Base-by-base conservation (phyloP, 2,329 filamentous ascomycete genomes). In the Beauveria brongniartii region DNA sequence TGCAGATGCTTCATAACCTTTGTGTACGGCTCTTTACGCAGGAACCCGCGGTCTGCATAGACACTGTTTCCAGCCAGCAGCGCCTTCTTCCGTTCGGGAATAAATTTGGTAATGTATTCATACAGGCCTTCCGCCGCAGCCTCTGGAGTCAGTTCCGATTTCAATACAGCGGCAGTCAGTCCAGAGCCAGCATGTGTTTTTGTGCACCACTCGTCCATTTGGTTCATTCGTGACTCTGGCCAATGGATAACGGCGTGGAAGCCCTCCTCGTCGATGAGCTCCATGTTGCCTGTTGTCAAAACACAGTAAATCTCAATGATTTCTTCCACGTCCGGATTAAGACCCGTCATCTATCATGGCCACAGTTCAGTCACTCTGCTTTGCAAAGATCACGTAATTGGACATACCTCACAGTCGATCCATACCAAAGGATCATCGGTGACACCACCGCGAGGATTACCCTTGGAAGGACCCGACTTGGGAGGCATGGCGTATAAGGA, bases 231-330 rank as follows among this genome's bases (percentile, higher is more conserved):
- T 59, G 84, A 78, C 68, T 86, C 79, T 1, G 85, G 79, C 68
- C 90, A 90, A 71, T 93, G 88, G 62, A 99, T 82, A 51, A 93
- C 80, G 30, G 83, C 83, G 69, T 95, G 90, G 80, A 89, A 96
- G 66, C 93, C 93, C 37, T 80, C 73, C 26, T 85, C 77, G 63
- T 96, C 91, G 28, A 96, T 75, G 40, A 95, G 73, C 61, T 90
- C 82, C 22, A 99, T 83, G 63, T 91, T 79, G 58, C 85, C 82
- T 66, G 92, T 89, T 8, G 94, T 99, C 71, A 99, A 84, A 74
- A 95, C 88, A 77, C 92, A 97, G 74, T 89, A 93, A 61, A 97
- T 89, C 69, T 96, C 92, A 70, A 97, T 85, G 69, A 97, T 94
- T 61, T 87, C 86, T 70, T 97, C 93, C 37, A 79, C 85, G 62